Conservation (phyloP, 768 basidiomycete species). For the Chalciporus sphaerocephalus region DNA sequence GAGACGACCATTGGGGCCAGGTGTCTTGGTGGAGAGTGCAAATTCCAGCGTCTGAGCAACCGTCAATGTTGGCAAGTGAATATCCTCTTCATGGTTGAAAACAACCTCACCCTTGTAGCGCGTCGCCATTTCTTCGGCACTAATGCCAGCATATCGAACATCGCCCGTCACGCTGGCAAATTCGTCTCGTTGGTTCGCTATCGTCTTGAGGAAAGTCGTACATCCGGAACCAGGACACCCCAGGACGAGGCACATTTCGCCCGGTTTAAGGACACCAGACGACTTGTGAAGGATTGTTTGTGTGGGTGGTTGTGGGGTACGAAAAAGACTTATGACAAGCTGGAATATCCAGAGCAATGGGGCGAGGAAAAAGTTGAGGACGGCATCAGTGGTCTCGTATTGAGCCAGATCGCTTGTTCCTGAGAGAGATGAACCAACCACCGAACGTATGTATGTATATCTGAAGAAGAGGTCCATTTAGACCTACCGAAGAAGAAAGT, state of each 20-base stretch:
- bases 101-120: conserved; percentile 76
- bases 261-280: conserved; percentile 67
- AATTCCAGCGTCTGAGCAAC: conserved; percentile 73
- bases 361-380: too few relatives aligned
- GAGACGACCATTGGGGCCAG: conserved; percentile 56
- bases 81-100: conserved; percentile 81
- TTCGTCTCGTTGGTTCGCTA: conserved; percentile 71
- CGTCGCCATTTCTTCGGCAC: conserved; percentile 56
- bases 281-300: conserved; percentile 61
- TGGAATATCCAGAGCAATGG: conserved; percentile 49
- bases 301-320: conserved; percentile 35
- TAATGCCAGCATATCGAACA: conserved; percentile 72
- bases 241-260: too few relatives aligned
- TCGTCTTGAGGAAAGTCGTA: conserved; percentile 74
- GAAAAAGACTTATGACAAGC: conserved; percentile 37
- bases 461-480: conserved; percentile 18
- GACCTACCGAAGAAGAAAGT: background rate
- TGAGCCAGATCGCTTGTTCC: background rate
- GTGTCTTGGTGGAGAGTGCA: conserved; percentile 61
- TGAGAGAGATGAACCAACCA: conserved; percentile 34
- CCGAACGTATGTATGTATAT: conserved; percentile 58
- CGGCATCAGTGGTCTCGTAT: conserved; percentile 38
- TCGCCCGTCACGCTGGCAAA: conserved; percentile 67
- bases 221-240: conserved; percentile 86
- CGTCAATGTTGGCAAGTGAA: conserved; percentile 81